These are phyloP conservation scores for Prunus salicina DNA, from an alignment of 306 rosid genomes.

Conservation along the genomic window DNA sequence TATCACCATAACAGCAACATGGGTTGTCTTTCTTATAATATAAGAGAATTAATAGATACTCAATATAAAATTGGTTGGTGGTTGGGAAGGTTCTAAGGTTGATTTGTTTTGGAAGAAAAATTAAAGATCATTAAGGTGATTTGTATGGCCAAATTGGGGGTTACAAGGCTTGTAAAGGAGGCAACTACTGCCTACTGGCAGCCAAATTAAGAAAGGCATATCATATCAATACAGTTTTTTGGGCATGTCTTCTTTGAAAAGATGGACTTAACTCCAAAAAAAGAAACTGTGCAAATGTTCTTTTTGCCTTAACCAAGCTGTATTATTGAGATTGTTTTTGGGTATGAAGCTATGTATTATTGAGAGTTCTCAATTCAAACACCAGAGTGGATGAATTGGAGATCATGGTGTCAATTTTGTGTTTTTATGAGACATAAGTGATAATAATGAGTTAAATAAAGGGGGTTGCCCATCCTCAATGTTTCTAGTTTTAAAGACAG, in stretches of 20 bases:
- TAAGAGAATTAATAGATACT: background rate
- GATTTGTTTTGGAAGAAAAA: background rate
- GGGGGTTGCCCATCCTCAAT: background rate
- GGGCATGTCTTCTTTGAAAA: too few relatives aligned
- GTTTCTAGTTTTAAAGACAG: slow-evolving; percentile 7
- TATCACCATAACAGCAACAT: background rate
- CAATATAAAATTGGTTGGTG: background rate
- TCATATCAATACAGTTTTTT: too few relatives aligned
- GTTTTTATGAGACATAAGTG: background rate
- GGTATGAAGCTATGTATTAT: background rate
- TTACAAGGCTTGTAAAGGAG: too few relatives aligned
- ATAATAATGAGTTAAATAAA: background rate
- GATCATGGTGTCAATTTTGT: background rate
- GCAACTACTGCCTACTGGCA: too few relatives aligned
- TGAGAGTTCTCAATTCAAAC: background rate
- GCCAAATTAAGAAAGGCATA: too few relatives aligned
- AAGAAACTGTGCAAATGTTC: background rate
- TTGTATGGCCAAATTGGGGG: background rate
- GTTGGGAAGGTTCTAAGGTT: slow-evolving; percentile 20
- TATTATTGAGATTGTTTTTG: too few relatives aligned
- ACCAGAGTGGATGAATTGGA: background rate
- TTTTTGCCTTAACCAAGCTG: background rate
- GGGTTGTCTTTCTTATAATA: background rate
- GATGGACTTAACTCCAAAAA: too few relatives aligned
- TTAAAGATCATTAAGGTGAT: background rate